Percentiles rank a stretch among this genome's conserved stretches.
phyloP scores from a whole-genome alignment of 2,329 filamentous ascomycete genomes.

The Scedosporium dehoogii region DNA sequence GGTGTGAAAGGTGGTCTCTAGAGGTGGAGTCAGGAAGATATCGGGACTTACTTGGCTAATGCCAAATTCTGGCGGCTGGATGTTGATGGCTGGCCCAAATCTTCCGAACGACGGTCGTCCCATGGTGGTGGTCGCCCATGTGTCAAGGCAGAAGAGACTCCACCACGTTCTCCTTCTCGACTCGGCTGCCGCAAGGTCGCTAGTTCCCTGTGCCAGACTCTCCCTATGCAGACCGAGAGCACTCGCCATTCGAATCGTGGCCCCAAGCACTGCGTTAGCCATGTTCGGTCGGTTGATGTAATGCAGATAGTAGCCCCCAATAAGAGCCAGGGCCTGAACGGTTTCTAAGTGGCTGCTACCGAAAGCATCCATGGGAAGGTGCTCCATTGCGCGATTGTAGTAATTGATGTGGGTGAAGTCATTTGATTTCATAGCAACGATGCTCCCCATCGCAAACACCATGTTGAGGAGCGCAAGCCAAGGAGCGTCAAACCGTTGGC shows the following conservation, averaged over 20 bases:
- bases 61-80: constrained; percentile 48
- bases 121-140: constrained; percentile 62
- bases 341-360: constrained; percentile 56
- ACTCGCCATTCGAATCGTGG: constrained; percentile 64
- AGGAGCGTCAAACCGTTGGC: constrained; percentile 52
- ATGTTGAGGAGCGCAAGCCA: constrained; percentile 69
- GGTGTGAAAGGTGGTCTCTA: not conserved
- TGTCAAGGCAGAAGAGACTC: constrained; percentile 64
- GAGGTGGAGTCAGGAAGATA: not conserved
- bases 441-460: constrained; percentile 66
- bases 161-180: constrained; percentile 62
- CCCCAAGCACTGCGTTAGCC: constrained; percentile 63
- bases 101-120: constrained; percentile 61
- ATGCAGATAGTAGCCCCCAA: constrained; percentile 69
- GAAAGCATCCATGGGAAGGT: constrained; percentile 57
- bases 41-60: constrained; percentile 23
- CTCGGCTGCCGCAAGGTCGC: constrained; percentile 44
- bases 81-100: constrained; percentile 58
- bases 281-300: constrained; percentile 71
- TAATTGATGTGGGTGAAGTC: constrained; percentile 61
- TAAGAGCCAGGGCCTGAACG: constrained; percentile 59
- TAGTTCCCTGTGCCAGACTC: constrained; percentile 30
- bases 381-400: constrained; percentile 57
- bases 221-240: constrained; percentile 64
- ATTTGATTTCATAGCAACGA: constrained; percentile 54